Evolutionary conservation across 305 asterid genomes (phyloP).

Genomic region (Fraxinus baroniana): DNA sequence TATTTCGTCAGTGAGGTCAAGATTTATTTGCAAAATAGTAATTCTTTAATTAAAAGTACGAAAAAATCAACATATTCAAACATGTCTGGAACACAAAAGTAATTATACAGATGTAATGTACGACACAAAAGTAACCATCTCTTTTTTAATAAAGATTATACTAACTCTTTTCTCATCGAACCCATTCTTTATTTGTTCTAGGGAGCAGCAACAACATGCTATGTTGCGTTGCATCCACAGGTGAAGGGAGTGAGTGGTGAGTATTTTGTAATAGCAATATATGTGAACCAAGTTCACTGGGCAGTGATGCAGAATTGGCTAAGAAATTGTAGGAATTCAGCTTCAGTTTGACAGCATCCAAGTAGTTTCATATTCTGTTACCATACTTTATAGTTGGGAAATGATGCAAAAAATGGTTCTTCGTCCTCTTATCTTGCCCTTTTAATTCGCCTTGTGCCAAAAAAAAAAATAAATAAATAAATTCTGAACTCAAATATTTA

Average conservation of each 20-base stretch:
- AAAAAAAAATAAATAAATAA: no score
- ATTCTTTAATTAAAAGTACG: neutral
- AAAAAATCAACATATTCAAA: no score
- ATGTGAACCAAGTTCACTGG: slow-evolving; percentile 30
- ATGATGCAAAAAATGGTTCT: neutral
- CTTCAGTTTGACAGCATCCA: slow-evolving; percentile 38
- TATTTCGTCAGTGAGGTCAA: neutral
- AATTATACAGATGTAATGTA: no score
- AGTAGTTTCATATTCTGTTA: slow-evolving; percentile 23
- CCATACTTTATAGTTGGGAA: neutral
- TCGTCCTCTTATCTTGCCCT: neutral
- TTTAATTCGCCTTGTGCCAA: no score
- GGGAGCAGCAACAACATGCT: slow-evolving; percentile 89
- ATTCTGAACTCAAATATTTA: no score
- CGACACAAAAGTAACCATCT: no score
- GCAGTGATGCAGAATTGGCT: slow-evolving; percentile 54
- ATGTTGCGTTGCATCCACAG: slow-evolving; percentile 79
- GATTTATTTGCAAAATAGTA: neutral
- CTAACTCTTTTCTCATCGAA: neutral
- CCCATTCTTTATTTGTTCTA: slow-evolving; percentile 10
- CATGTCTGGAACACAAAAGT: neutral
- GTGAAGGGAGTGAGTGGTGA: slow-evolving; percentile 68
- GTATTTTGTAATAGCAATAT: slow-evolving; percentile 63
- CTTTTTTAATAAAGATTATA: neutral
- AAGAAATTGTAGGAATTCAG: slow-evolving; percentile 80